phyloP scores from a whole-genome alignment of 441 rosid species.

The Bocquillonia castaneifolia region DNA sequence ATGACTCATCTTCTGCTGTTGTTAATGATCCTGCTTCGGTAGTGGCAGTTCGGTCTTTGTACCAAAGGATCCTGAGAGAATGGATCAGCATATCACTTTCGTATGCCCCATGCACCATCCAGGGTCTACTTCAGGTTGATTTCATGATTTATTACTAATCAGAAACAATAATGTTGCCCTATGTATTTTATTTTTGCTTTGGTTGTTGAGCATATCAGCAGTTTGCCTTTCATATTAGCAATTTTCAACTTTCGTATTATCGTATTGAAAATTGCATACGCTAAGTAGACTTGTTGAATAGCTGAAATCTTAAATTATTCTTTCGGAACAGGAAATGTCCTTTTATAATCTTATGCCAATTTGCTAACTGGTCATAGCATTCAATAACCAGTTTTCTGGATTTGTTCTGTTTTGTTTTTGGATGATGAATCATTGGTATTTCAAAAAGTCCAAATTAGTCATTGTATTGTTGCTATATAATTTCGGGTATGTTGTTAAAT shows the following conservation, averaged over 20 bases:
- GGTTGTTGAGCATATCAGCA: conserved; percentile 1
- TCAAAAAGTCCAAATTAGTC: background rate
- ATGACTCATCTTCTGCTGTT: conserved; percentile 53
- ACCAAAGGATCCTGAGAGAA: conserved; percentile 78
- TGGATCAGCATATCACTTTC: conserved; percentile 91
- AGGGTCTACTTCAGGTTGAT: conserved; percentile 94
- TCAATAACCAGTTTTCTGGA: too few relatives aligned
- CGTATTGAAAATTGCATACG: background rate
- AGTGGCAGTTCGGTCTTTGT: conserved; percentile 74
- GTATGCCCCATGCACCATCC: conserved; percentile 96
- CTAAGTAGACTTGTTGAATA: too few relatives aligned
- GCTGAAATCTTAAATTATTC: background rate
- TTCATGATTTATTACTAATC: background rate
- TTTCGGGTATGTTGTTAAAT: background rate
- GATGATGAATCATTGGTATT: background rate
- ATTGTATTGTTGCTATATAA: background rate
- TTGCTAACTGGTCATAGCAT: background rate
- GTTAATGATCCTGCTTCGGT: conserved; percentile 86
- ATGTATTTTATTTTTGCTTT: background rate
- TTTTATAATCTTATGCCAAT: background rate
- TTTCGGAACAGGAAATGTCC: background rate
- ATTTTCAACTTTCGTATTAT: background rate
- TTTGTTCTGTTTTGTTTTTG: too few relatives aligned
- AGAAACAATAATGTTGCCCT: conserved; percentile 5
- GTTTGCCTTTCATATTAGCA: conserved; percentile 5